These are phyloP conservation scores for Isatis lusitanica DNA, from an alignment of 441 rosid genomes.

Conservation along the genomic window DNA sequence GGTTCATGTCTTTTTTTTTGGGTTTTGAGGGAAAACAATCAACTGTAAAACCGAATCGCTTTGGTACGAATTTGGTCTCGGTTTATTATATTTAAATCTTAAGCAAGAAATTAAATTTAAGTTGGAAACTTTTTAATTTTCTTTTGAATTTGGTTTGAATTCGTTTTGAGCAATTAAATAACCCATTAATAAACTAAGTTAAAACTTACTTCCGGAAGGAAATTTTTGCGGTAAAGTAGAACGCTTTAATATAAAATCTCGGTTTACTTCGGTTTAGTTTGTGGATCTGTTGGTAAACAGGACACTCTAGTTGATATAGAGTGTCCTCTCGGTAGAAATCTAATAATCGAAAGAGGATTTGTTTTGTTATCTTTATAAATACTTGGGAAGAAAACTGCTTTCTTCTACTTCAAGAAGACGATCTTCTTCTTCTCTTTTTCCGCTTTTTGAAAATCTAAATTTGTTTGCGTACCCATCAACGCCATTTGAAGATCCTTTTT, in stretches of 20 bases:
- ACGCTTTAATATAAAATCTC: not conserved
- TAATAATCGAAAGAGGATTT: not conserved
- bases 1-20: not conserved
- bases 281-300: not conserved
- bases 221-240: not conserved
- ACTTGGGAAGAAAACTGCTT: conserved; percentile 6
- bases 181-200: not conserved
- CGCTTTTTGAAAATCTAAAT: not conserved
- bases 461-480: not conserved
- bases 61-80: conserved; percentile 11
- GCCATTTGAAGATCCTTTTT: not conserved
- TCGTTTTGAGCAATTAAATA: not conserved
- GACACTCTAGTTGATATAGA: not conserved
- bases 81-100: not conserved
- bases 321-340: not conserved
- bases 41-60: conserved; percentile 5
- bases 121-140: not conserved
- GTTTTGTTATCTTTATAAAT: not conserved
- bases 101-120: not conserved
- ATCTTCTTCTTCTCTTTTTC: not conserved
- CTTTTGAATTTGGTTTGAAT: not conserved
- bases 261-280: conserved; percentile 15
- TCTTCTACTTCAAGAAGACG: conserved; percentile 20
- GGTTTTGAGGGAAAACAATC: conserved; percentile 3
- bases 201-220: not conserved